A percentile compares a stretch with the other conserved stretches of the same genome.
These are phyloP conservation scores for Coniochaeta sp. DNA, from an alignment of 2,329 filamentous ascomycete species.

Conservation along the genomic window DNA sequence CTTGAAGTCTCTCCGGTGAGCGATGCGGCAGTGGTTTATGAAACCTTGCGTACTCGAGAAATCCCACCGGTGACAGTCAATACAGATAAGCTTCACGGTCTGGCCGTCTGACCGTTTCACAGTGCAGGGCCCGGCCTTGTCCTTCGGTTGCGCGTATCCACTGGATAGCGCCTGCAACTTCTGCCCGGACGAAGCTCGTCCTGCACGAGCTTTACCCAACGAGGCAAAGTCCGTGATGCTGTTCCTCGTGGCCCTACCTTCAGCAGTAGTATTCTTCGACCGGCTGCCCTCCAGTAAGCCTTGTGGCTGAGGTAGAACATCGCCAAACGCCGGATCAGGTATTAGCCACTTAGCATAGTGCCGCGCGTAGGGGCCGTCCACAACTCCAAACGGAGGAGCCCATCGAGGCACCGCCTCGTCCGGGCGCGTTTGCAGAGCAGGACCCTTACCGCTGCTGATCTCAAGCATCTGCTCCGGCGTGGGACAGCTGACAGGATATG, in stretches of 20 bases:
- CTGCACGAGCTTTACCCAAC: conserved; percentile 40
- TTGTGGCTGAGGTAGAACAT: conserved; percentile 41
- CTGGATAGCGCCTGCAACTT: conserved; percentile 63
- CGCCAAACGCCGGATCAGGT: conserved; percentile 80
- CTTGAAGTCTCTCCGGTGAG: conserved; percentile 87
- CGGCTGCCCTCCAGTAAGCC: conserved; percentile 30
- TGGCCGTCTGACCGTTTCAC: conserved; percentile 80
- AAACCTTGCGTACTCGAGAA: conserved; percentile 98
- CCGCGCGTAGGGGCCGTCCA: conserved; percentile 84
- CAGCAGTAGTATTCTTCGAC: conserved; percentile 40
- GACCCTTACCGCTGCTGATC: conserved; percentile 67
- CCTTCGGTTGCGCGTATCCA: conserved; percentile 67
- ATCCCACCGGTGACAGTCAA: conserved; percentile 81
- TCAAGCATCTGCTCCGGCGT: conserved; percentile 61
- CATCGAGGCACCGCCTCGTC: conserved; percentile 64
- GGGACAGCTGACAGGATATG: conserved; percentile 68
- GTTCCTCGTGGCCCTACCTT: conserved; percentile 75
- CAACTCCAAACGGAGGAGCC: conserved; percentile 83
- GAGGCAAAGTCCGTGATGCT: conserved; percentile 50
- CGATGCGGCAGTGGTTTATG: conserved; percentile 97
- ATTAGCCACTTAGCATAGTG: conserved; percentile 97
- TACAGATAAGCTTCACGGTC: conserved; percentile 83
- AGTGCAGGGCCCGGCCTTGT: conserved; percentile 74
- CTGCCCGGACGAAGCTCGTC: conserved; percentile 44
- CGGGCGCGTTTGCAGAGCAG: conserved; percentile 53